Evolutionary conservation across 75 land plant genomes (phyloP), one percentile per base, ranked within the genome.

Genomic region (Picea glauca): DNA sequence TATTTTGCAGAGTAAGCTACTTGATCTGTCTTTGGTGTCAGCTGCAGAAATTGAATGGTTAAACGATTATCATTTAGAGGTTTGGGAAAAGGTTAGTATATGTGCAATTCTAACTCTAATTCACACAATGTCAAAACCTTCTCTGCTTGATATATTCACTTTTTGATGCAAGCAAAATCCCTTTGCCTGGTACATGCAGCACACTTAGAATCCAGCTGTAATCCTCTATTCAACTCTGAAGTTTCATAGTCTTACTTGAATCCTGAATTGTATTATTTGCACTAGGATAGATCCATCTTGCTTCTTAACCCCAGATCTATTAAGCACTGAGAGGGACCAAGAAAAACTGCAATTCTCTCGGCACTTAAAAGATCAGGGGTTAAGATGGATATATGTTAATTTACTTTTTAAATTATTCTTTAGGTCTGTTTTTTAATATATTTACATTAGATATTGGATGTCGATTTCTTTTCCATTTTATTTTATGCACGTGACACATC

Each of bases 81-180:
- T 95, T 64, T 97, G 99, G 99, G 85, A 90, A 56, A 97, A 97
- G 98, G 99, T 97, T 40, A 63, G 81, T 62, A 2, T 38, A 7
- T 20, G 72, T 58, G n/a, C 18, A 77, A 46, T 58, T 75, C 54
- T 11, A 56, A 75, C 26, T 54, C 30, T 21, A 30, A 58, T 15
- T 23, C 15, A 57, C 14, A 54, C 65, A 23, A 46, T 26, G 2
- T 57, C 8, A 54, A 14, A 13, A 50, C 12, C 2, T 75, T 58
- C 64, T 4, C 13, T 21, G 8, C 18, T 13, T n/a, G 50, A 13
- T 31, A 15, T 74, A 31, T 72, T n/a, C 23, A 20, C 33, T 26
- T n/a, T 62, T 56, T 43, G 62, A 60, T 66, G 20, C 60, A 60
- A 17, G 46, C 38, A 21, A 30, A 21, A 15, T 46, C 18, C 23